A percentile compares a stretch with the other conserved stretches of the same genome.
These are phyloP conservation scores for Andrographis paniculata DNA, from an alignment of 305 asterid species.

Conservation along the genomic window DNA sequence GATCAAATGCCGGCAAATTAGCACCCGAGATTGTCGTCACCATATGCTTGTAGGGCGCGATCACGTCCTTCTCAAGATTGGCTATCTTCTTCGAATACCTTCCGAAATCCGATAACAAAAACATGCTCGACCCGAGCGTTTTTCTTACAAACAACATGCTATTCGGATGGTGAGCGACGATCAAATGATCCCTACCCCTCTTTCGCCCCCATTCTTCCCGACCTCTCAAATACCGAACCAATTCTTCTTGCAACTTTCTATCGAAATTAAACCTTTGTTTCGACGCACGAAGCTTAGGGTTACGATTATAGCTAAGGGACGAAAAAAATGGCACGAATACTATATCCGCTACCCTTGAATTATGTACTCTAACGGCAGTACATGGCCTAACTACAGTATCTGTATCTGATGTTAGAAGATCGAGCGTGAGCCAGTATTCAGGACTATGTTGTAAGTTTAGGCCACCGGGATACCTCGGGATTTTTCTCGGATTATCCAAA, in stretches of 20 bases:
- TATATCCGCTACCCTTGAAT: constrained; percentile 51
- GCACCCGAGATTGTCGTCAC: constrained; percentile 35
- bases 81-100: constrained; percentile 51
- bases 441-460: constrained; percentile 69
- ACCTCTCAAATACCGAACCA: constrained; percentile 44
- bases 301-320: constrained; percentile 75
- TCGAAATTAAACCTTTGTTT: constrained; percentile 32
- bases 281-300: constrained; percentile 40
- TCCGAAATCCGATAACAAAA: constrained; percentile 74
- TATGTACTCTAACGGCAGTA: constrained; percentile 43
- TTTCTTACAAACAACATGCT: constrained; percentile 67
- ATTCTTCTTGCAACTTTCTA: constrained; percentile 45
- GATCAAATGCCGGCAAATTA: constrained; percentile 29
- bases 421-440: constrained; percentile 91
- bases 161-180: constrained; percentile 85
- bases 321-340: constrained; percentile 77
- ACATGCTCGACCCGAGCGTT: constrained; percentile 52
- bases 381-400: constrained; percentile 49
- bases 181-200: constrained; percentile 66
- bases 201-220: constrained; percentile 54
- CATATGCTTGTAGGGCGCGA: constrained; percentile 73
- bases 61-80: constrained; percentile 53
- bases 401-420: constrained; percentile 52
- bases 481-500: constrained; percentile 20
- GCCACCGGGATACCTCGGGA: constrained; percentile 85